Evolutionary conservation across 768 basidiomycete species (phyloP).

Genomic region (Strobilomyces echinocephalus): DNA sequence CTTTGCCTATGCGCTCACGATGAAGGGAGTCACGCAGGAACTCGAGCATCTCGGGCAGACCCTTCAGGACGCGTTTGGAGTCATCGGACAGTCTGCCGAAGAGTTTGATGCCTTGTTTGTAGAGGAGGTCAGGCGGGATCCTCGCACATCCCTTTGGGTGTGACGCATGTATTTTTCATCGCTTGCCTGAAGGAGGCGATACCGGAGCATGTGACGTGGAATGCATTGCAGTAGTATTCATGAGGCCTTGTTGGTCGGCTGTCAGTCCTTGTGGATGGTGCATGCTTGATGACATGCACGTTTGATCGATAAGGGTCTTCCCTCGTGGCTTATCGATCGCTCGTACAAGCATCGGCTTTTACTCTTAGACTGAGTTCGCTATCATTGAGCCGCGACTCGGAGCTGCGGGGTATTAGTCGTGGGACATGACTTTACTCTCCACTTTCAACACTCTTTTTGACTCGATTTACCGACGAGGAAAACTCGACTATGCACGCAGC

Average conservation of each 20-base stretch:
- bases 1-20: slow-evolving; percentile 90
- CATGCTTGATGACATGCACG: slow-evolving; percentile 5
- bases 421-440: neutral
- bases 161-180: neutral
- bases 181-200: neutral
- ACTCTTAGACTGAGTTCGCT: neutral
- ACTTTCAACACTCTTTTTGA: no score
- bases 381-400: no score
- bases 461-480: neutral
- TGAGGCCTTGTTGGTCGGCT: neutral
- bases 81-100: slow-evolving; percentile 75
- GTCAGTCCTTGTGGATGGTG: slow-evolving; percentile 7
- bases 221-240: neutral
- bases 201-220: neutral
- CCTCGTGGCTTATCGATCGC: slow-evolving; percentile 8
- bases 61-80: slow-evolving; percentile 88
- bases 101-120: slow-evolving; percentile 80
- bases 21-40: slow-evolving; percentile 91
- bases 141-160: slow-evolving; percentile 10
- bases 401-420: no score
- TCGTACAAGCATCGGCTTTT: neutral
- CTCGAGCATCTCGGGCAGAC: slow-evolving; percentile 77
- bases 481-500: neutral
- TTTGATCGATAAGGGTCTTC: slow-evolving; percentile 1
- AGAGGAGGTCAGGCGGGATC: slow-evolving; percentile 11